Base-by-base conservation (phyloP, 2,329 filamentous ascomycete genomes). In the Trichoderma semiorbis region DNA sequence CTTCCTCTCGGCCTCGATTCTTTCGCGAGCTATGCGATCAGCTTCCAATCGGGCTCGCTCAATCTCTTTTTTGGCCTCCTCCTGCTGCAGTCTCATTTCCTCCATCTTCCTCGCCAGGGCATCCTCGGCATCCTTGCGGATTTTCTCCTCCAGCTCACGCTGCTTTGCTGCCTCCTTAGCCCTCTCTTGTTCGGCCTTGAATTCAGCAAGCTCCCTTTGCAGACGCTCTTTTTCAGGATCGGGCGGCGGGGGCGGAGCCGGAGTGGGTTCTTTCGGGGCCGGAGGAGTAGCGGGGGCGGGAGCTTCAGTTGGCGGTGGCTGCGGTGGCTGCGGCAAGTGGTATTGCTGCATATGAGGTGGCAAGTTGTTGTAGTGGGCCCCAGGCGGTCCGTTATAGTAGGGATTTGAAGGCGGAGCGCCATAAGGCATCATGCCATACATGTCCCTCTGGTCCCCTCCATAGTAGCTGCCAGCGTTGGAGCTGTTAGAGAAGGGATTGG, bases 191-290 rank as follows among this genome's bases (percentile, higher is more conserved):
- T 83, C 83, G 5, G 79, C 81, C 73, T 88, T 84, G 57, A 88
- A 83, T 11, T 81, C 80, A 14, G 85, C 84, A 18, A 93, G 80
- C 75, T 91, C 86, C 73, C 88, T 85, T 73, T 91, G 86, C 71
- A 91, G 85, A n/a, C 84, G 83, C 73, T 91, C 83, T 76, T 89
- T 89, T 70, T 91, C 87, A 2, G 87, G 84, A 68, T 91, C 87
- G 34, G 78, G 77, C 5, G 76, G 77, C 14, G 79, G 78, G 43
- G 78, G 77, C 3, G 76, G 77, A 12, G 79, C 78, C 18, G 68
- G 68, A 63, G 68, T 57, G 16, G 81, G 80, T 71, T 83, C 82
- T 75, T 83, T 80, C 7, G 82, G 81, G 1, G 82, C 80, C 16
- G 68, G 68, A 32, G 68, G 47, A 11, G 81, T 78, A 7, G 81